These are phyloP conservation scores for Paspalum vaginatum DNA, from an alignment of 176 grass and related monocot species.

Conservation along the genomic window DNA sequence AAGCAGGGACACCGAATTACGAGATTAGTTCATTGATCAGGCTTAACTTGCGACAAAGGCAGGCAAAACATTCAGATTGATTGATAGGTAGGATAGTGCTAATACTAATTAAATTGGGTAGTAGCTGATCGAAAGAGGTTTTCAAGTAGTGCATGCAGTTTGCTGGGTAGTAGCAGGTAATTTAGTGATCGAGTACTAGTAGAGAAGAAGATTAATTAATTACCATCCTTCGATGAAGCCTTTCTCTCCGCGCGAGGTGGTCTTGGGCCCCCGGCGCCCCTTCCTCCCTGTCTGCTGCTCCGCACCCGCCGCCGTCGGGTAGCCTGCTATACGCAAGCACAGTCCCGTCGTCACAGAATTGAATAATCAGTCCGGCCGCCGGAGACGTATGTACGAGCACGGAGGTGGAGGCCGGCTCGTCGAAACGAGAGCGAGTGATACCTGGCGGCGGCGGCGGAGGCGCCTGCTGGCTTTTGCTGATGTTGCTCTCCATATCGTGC, in stretches of 20 bases:
- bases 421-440: not conserved
- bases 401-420: too few relatives aligned
- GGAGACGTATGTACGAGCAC: too few relatives aligned
- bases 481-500: constrained; percentile 52
- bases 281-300: constrained; percentile 59
- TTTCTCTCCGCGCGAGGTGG: constrained; percentile 66
- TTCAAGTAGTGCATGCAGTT: not conserved
- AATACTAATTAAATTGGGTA: not conserved
- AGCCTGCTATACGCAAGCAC: constrained; percentile 45
- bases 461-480: constrained; percentile 47
- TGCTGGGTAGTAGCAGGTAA: too few relatives aligned
- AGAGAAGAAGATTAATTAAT: not conserved
- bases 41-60: too few relatives aligned
- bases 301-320: constrained; percentile 53
- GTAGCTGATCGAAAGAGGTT: not conserved
- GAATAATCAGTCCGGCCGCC: too few relatives aligned
- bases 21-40: too few relatives aligned
- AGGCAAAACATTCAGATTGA: too few relatives aligned
- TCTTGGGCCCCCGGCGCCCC: constrained; percentile 29
- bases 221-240: constrained; percentile 91
- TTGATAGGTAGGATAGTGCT: too few relatives aligned
- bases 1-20: too few relatives aligned
- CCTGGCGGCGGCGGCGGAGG: constrained; percentile 48
- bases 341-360: too few relatives aligned
- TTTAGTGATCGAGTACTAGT: too few relatives aligned